Base-by-base conservation (phyloP, 2,329 filamentous ascomycete genomes). In the Orbilia brochopaga region DNA sequence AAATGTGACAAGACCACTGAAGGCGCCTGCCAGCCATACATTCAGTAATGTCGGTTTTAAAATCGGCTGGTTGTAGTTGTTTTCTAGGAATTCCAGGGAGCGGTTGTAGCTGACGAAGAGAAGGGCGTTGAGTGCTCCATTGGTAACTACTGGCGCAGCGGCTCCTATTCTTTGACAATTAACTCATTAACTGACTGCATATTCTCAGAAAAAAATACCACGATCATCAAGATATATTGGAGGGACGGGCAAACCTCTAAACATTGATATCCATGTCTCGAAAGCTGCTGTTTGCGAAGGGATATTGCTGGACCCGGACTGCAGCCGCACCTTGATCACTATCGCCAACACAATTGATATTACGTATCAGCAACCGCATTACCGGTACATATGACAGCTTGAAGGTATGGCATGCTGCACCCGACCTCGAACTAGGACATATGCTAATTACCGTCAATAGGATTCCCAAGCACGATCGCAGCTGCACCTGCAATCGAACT, bases 61-160 rank as follows among this genome's bases (percentile, higher is more conserved):
- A 10, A 82, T 76, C 4, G 79, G 78, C 23, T 74, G 11, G 78
- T 79, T 61, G 80, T 79, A 44, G 30, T 57, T 44, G 15, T 37
- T 58, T 63, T 66, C 72, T 23, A 97, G 81, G 15, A 86, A 79
- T 21, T 83, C 82, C 76, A 93, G 85, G n/a, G 88, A 88, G 66
- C 90, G 89, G 79, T 96, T 96, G 81, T 97, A 97, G 1, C 90
- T 88, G 75, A 93, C 86, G 80, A 96, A 97, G 19, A 97, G 86
- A 15, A 97, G 82, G 42, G 91, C 92, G 78, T 97, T 97, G 72
- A 97, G 85, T 19, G 90, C 91, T 74, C 93, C 93, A 80, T 96
- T 96, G 75, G 91, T 91, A 2, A 96, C 82, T 40, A 96, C 88
- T 0, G 93, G 93, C 37, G 92, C 92, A 23, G 92, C 89, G 10